Percentiles rank a stretch among this genome's conserved stretches.
These are phyloP conservation scores for Didymella segeticola DNA, from an alignment of 2,329 filamentous ascomycete genomes.

Conservation along the genomic window DNA sequence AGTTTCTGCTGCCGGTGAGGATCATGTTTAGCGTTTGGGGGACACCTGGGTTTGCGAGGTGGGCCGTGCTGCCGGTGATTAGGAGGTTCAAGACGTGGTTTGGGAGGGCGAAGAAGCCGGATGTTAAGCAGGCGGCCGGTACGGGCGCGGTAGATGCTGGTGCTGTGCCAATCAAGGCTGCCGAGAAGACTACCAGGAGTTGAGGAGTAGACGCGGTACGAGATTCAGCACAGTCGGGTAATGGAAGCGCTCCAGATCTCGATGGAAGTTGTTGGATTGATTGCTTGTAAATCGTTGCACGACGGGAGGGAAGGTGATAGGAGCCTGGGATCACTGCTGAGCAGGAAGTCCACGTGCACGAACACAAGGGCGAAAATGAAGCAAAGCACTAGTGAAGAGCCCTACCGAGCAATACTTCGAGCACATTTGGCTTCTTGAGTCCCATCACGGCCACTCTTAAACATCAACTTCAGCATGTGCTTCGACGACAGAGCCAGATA, in stretches of 20 bases:
- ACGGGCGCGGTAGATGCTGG: slow-evolving; percentile 45
- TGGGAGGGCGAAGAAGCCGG: slow-evolving; percentile 33
- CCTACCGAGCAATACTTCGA: not conserved
- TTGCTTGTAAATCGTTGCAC: not conserved
- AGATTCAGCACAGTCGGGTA: not conserved
- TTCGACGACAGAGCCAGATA: slow-evolving; percentile 31
- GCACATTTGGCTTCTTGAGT: not conserved
- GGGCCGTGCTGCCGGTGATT: slow-evolving; percentile 37
- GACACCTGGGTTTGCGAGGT: slow-evolving; percentile 85
- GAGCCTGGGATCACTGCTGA: not conserved
- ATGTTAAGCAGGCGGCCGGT: slow-evolving; percentile 32
- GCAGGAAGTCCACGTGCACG: not conserved
- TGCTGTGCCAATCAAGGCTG: slow-evolving; percentile 32
- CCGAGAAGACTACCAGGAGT: not conserved
- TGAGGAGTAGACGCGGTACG: not conserved
- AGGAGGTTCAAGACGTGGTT: slow-evolving; percentile 50
- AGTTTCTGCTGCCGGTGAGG: slow-evolving; percentile 79
- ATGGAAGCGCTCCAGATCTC: slow-evolving; percentile 17
- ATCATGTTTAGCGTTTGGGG: slow-evolving; percentile 82
- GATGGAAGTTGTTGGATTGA: not conserved
- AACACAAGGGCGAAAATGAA: not conserved
- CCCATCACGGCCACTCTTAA: not conserved
- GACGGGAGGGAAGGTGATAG: not conserved
- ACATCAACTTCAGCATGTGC: slow-evolving; percentile 26
- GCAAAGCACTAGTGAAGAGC: not conserved